Evolutionary conservation across 2,329 filamentous ascomycete genomes (phyloP), one percentile per base, ranked within the genome.

Genomic region (Pseudogymnoascus destructans): DNA sequence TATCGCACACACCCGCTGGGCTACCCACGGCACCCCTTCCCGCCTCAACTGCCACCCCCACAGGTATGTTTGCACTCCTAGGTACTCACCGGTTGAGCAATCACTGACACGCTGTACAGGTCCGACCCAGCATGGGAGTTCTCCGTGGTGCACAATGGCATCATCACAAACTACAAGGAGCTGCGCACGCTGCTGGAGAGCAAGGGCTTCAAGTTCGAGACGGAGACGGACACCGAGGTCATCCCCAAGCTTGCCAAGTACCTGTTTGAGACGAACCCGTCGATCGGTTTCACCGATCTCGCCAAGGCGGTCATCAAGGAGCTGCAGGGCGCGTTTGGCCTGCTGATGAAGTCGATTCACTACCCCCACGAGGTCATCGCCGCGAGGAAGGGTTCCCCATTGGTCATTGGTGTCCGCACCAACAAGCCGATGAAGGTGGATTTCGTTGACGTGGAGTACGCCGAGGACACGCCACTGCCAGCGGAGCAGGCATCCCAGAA

Each of bases 141-240:
- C 74, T 81, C 89, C 65, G 85, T 98, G 68, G 93, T 97, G 62
- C 93, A 98, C 86, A 98, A 98, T 76, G 93, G 93, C 71, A 98
- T 98, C 80, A 98, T 98, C 76, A 98, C 93, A 78, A 98, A 98
- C 82, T 98, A 98, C 84, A 98, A 98, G 81, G 93, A 98, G 77
- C 79, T 98, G 69, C 95, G 92, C 84, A 89, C 87, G 63, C 84
- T 98, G 63, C 81, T 98, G 66, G 82, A 86, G 76, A 81, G 80
- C 79, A 98, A 97, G 82, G 93, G 93, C 71, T 95, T 95, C 84
- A 87, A 85, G 70, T 98, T 98, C 73, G 93, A 98, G 84, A 98
- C 93, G 57, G 92, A 98, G 76, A 98, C 93, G 65, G 93, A 98
- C 71, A 98, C 93, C 57, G 93, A 98, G 78, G 96, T 92, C 74